Conservation (phyloP, 768 basidiomycete genomes). For the Collybia nuda region DNA sequence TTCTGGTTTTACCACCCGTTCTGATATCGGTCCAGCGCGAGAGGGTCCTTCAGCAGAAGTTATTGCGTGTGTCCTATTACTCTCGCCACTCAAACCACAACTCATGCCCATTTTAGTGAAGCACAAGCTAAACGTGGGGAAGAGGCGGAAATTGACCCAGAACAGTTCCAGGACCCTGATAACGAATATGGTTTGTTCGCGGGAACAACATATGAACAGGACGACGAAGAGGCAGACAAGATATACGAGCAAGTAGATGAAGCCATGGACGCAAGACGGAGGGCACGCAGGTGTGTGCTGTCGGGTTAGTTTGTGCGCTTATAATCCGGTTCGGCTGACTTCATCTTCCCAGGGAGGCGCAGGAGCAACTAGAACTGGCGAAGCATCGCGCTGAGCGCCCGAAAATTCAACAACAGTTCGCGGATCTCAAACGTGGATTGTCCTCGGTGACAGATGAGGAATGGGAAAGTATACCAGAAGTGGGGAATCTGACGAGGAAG, state of each 20-base stretch:
- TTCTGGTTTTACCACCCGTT: slow-evolving; percentile 96
- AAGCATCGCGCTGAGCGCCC: slow-evolving; percentile 86
- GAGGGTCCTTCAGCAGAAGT: slow-evolving; percentile 93
- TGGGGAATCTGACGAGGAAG: slow-evolving; percentile 92
- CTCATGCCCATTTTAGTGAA: slow-evolving; percentile 51
- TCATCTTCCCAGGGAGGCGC: slow-evolving; percentile 26
- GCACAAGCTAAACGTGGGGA: slow-evolving; percentile 87
- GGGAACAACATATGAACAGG: slow-evolving; percentile 93
- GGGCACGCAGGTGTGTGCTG: slow-evolving; percentile 69
- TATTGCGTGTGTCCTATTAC: slow-evolving; percentile 65
- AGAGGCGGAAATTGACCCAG: slow-evolving; percentile 84
- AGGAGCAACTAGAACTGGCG: slow-evolving; percentile 32
- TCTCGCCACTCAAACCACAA: too few relatives aligned
- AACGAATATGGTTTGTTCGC: slow-evolving; percentile 96
- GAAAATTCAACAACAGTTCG: slow-evolving; percentile 94
- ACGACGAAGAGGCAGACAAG: slow-evolving; percentile 95
- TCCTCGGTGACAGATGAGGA: slow-evolving; percentile 85
- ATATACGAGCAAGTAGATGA: slow-evolving; percentile 93
- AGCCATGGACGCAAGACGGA: slow-evolving; percentile 85
- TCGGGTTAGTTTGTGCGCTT: slow-evolving; percentile 38
- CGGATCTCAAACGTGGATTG: slow-evolving; percentile 90
- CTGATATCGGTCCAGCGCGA: slow-evolving; percentile 97
- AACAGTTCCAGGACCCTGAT: slow-evolving; percentile 95
- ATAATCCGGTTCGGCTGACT: slow-evolving; percentile 24
- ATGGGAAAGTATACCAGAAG: slow-evolving; percentile 96